Evolutionary conservation across 1,284 basidiomycete species (phyloP).

Genomic region (Thelephora terrestris): DNA sequence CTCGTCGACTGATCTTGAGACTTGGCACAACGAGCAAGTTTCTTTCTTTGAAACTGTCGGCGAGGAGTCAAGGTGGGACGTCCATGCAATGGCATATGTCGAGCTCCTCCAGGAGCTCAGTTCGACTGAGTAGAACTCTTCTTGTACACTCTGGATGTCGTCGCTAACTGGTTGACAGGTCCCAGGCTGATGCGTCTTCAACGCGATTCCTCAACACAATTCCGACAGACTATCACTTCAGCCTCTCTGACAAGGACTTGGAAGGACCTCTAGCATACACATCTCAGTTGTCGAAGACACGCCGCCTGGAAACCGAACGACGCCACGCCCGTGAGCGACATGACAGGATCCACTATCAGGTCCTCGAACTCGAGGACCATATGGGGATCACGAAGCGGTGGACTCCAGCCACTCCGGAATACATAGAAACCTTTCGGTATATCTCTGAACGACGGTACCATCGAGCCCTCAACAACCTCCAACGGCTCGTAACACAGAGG

Average conservation of each 20-base stretch:
- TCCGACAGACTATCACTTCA: not conserved
- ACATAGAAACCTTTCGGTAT: constrained; percentile 8
- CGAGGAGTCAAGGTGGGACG: constrained; percentile 11
- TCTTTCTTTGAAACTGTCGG: constrained; percentile 11
- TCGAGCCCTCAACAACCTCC: constrained; percentile 17
- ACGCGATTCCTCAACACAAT: not conserved
- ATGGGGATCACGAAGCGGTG: constrained; percentile 16
- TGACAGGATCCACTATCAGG: constrained; percentile 4
- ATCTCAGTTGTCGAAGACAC: constrained; percentile 3
- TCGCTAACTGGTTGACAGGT: not conserved
- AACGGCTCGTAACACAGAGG: constrained; percentile 20
- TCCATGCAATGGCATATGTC: constrained; percentile 13
- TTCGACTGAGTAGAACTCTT: not conserved
- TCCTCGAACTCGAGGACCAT: constrained; percentile 13
- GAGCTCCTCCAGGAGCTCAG: constrained; percentile 9
- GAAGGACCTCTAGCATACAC: not conserved
- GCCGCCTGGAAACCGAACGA: constrained; percentile 8
- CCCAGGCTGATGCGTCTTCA: not conserved
- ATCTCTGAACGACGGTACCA: constrained; percentile 14
- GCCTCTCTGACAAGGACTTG: not conserved
- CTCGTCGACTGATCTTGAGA: constrained; percentile 8
- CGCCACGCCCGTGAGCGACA: constrained; percentile 4
- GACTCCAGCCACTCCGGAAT: constrained; percentile 11
- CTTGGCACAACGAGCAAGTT: constrained; percentile 9
- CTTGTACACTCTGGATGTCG: not conserved